phyloP scores from a whole-genome alignment of 768 basidiomycete species.

The Daedaleopsis nitida region DNA sequence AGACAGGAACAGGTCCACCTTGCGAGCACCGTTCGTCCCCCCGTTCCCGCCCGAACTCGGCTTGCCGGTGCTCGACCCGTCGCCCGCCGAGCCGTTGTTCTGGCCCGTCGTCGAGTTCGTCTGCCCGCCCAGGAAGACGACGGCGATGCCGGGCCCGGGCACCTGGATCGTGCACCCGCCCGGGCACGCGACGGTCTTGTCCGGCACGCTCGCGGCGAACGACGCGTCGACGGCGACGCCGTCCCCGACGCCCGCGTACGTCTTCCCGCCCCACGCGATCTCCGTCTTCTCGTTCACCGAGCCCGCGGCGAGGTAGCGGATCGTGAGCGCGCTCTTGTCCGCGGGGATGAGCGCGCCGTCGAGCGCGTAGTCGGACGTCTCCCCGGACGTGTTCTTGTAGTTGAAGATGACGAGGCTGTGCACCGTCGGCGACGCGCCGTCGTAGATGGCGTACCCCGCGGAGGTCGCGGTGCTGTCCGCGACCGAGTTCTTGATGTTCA shows the following conservation, averaged over 20 bases:
- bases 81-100: background rate
- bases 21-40: background rate
- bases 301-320: slow-evolving; percentile 52
- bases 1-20: too few relatives aligned
- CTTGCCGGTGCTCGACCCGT: background rate
- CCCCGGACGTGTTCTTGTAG: slow-evolving; percentile 43
- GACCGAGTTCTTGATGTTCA: slow-evolving; percentile 44
- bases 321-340: slow-evolving; percentile 33
- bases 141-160: slow-evolving; percentile 50
- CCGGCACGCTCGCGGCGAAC: slow-evolving; percentile 28
- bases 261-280: slow-evolving; percentile 65
- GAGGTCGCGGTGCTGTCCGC: slow-evolving; percentile 40
- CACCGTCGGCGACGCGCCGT: slow-evolving; percentile 45
- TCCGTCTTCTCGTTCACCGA: slow-evolving; percentile 50
- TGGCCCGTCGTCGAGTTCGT: background rate
- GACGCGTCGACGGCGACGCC: slow-evolving; percentile 34
- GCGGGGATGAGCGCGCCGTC: slow-evolving; percentile 35
- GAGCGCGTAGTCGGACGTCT: slow-evolving; percentile 43
- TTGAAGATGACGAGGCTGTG: slow-evolving; percentile 52
- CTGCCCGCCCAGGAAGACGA: slow-evolving; percentile 38
- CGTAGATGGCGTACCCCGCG: slow-evolving; percentile 63
- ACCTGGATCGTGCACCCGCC: slow-evolving; percentile 49
- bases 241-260: slow-evolving; percentile 44
- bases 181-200: slow-evolving; percentile 41
- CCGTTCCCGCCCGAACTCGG: background rate